A percentile compares a stretch with the other conserved stretches of the same genome.
phyloP scores from a whole-genome alignment of 164 flowering plant genomes.

The Houttuynia cordata region DNA sequence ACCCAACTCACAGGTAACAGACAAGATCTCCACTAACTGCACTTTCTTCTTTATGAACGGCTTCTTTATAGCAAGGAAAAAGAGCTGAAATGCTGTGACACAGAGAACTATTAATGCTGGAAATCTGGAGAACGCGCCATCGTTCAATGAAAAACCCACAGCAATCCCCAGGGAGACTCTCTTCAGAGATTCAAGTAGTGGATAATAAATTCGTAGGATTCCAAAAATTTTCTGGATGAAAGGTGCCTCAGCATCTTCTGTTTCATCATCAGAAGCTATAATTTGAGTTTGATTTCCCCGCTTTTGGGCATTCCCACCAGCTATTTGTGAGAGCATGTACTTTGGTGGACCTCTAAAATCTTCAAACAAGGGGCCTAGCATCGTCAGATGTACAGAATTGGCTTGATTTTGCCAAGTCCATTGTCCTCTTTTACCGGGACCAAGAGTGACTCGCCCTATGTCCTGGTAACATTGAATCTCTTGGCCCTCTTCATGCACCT shows the following conservation, averaged over 20 bases:
- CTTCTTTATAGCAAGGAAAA: too few species aligned
- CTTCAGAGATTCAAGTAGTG: too few species aligned
- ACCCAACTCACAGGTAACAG: too few species aligned
- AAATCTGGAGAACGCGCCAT: too few species aligned
- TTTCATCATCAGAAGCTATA: too few species aligned
- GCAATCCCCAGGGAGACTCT: too few species aligned
- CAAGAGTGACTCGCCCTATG: constrained; percentile 61
- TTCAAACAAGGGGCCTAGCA: constrained; percentile 75
- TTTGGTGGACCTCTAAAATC: constrained; percentile 93
- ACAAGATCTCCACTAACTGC: too few species aligned
- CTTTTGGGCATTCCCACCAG: constrained; percentile 34
- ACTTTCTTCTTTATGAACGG: too few species aligned
- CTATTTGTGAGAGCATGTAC: constrained; percentile 81
- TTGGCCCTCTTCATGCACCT: constrained; percentile 76
- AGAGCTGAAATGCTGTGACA: too few species aligned
- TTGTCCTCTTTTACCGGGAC: constrained; percentile 94
- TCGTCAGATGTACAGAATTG: constrained; percentile 30
- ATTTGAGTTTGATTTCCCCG: too few species aligned
- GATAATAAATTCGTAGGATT: constrained; percentile 78
- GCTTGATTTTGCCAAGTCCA: constrained; percentile 84
- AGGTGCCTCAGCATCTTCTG: constrained; percentile 96
- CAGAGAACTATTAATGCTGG: too few species aligned
- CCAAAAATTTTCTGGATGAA: constrained; percentile 82
- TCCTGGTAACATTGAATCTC: constrained; percentile 79
- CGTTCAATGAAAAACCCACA: too few species aligned